A percentile compares a stretch with the other conserved stretches of the same genome.
These are phyloP conservation scores for Flaveria ramosissima DNA, from an alignment of 129 eudicot species.

Conservation along the genomic window DNA sequence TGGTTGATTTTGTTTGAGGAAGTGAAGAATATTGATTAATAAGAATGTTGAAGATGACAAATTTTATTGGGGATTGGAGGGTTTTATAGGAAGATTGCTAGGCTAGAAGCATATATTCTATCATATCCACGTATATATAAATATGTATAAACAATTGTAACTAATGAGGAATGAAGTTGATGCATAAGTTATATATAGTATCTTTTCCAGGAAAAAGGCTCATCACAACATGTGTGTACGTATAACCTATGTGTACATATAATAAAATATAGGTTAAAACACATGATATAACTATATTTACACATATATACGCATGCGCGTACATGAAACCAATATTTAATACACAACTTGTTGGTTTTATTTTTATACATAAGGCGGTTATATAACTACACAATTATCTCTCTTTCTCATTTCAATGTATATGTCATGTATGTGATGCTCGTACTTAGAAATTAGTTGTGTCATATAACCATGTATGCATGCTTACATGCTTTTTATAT, in stretches of 20 bases:
- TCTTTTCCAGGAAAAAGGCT: slow-evolving; percentile 7
- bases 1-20: slow-evolving; percentile 3
- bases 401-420: too few species aligned
- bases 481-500: too few species aligned
- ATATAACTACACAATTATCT: too few species aligned
- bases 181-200: slow-evolving; percentile 3
- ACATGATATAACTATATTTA: too few species aligned
- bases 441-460: too few species aligned
- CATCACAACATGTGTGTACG: slow-evolving; percentile 6
- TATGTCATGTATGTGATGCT: too few species aligned
- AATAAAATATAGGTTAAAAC: too few species aligned
- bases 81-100: slow-evolving; percentile 28
- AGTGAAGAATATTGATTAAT: background rate
- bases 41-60: slow-evolving; percentile 26
- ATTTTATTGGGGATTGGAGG: slow-evolving; percentile 8
- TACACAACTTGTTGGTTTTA: too few species aligned
- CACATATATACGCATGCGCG: too few species aligned
- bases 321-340: too few species aligned
- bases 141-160: slow-evolving; percentile 19
- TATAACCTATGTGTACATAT: background rate
- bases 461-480: too few species aligned
- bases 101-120: slow-evolving; percentile 40
- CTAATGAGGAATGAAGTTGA: slow-evolving; percentile 21
- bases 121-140: slow-evolving; percentile 18
- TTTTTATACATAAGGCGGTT: too few species aligned